A percentile compares a stretch with the other conserved stretches of the same genome.
These are phyloP conservation scores for Saccharum hybrid DNA, from an alignment of 202 grass and related monocot genomes.

Conservation along the genomic window DNA sequence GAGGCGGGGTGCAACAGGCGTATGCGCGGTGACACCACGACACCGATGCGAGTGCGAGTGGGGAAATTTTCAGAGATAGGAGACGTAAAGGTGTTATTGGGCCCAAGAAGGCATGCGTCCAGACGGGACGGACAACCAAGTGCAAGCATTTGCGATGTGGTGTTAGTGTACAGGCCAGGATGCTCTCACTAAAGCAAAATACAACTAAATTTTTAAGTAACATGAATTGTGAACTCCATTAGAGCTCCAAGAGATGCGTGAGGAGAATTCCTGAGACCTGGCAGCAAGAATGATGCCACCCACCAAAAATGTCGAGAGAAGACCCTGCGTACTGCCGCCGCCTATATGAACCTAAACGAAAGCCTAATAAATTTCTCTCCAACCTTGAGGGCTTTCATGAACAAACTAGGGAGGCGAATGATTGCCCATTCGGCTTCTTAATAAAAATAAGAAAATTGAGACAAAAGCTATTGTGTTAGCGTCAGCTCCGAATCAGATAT, in stretches of 20 bases:
- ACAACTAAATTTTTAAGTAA: background rate
- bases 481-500: background rate
- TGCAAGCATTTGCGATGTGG: too few relatives aligned
- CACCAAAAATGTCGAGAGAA: background rate
- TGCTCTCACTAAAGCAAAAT: too few relatives aligned
- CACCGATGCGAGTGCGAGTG: too few relatives aligned
- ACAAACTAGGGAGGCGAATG: background rate
- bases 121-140: too few relatives aligned
- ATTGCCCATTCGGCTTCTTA: background rate
- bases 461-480: background rate
- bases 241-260: background rate
- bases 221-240: background rate
- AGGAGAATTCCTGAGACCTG: background rate
- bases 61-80: too few relatives aligned
- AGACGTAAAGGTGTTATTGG: too few relatives aligned
- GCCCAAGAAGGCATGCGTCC: too few relatives aligned
- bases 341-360: too few relatives aligned
- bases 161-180: too few relatives aligned
- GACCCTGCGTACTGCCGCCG: background rate
- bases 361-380: too few relatives aligned
- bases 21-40: too few relatives aligned
- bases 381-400: background rate
- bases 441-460: background rate
- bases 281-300: background rate
- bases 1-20: too few relatives aligned